phyloP scores from a whole-genome alignment of 331 rosid genomes.

The Rosa hybrid region DNA sequence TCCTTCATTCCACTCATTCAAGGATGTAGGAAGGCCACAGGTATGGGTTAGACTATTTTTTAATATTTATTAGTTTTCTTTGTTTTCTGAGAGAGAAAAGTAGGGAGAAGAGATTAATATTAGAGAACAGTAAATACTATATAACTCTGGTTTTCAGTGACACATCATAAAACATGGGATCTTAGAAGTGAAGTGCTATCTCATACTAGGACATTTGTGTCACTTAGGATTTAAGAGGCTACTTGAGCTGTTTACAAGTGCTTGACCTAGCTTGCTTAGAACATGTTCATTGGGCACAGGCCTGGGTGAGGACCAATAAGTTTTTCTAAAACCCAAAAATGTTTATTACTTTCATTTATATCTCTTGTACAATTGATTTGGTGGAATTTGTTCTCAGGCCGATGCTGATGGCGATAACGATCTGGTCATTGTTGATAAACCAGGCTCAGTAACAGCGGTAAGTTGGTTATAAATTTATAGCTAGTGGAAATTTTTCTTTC shows the following conservation, averaged over 20 bases:
- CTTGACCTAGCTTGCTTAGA: slow-evolving; percentile 23
- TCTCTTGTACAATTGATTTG: slow-evolving; percentile 10
- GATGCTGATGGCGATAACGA: slow-evolving; percentile 46
- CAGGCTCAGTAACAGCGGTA: slow-evolving; percentile 48
- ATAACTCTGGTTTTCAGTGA: not conserved
- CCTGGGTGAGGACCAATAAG: slow-evolving; percentile 9
- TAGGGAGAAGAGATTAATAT: slow-evolving; percentile 14
- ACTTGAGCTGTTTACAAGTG: slow-evolving; percentile 5
- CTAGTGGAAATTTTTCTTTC: slow-evolving; percentile 18
- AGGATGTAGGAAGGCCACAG: slow-evolving; percentile 65
- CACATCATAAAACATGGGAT: not conserved
- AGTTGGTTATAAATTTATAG: slow-evolving; percentile 31
- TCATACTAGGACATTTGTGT: slow-evolving; percentile 9
- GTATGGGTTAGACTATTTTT: slow-evolving; percentile 34
- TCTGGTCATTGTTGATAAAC: slow-evolving; percentile 38
- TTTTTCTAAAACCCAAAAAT: not conserved
- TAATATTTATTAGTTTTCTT: slow-evolving; percentile 16
- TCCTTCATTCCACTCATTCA: slow-evolving; percentile 78
- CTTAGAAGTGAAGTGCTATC: not conserved
- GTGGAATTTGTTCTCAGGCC: slow-evolving; percentile 48
- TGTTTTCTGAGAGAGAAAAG: slow-evolving; percentile 13
- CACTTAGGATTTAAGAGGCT: slow-evolving; percentile 14
- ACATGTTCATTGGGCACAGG: slow-evolving; percentile 17
- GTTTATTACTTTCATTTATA: not conserved
- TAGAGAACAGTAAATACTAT: not conserved